Evolutionary conservation across 352 stramenopile species (phyloP), one percentile per base, ranked within the genome.

Genomic region (Phytophthora ramorum): DNA sequence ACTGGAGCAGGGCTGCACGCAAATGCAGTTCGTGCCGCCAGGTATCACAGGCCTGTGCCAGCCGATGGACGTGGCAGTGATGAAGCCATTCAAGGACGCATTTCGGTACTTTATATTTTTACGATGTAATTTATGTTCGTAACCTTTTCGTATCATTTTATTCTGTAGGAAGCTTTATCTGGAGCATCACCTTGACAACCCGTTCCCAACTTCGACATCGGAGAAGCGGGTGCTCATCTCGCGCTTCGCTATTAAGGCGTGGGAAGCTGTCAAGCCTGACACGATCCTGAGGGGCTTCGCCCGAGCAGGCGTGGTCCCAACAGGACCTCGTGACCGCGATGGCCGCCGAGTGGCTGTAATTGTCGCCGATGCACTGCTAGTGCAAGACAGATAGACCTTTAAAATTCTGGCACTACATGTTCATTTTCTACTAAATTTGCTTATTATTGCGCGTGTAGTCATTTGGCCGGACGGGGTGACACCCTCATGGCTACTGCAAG

Each of bases 61-160:
- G 24, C 48, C 38, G 1, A 66, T 58, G 58, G 48, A 54, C 22
- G 38, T 53, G 2, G 24, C 47, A 12, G 37, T 58, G 0, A 66
- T 66, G 58, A 58, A 48, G 16, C 19, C 58, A 34, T 66, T 58
- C 19, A 58, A 58, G 10, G 16, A 58, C 14, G 19, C 41, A 2
- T 17, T 58, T 3, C 24, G 13, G 56, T 46, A 45, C 16, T 28
- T 49, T 34, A 35, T 35, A 13, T 41, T 43, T 64, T 57, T 26
- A 51, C 9, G 17, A 17, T 44, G 37, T 41, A 12, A 41, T n/a
- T 58, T 53, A 9, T 52, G n/a, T 26, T 46, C 35, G 17, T 37
- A 55, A 55, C n/a, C 12, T 51, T 38, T 38, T 2, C 32, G 32
- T 38, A 5, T 41, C 4, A 41, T 41, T 41, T 41, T 41, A 17